A percentile compares a stretch with the other conserved stretches of the same genome.
Evolutionary conservation across 208 protist genomes (phyloP).

Genomic region (Angomonas ambiguus): DNA sequence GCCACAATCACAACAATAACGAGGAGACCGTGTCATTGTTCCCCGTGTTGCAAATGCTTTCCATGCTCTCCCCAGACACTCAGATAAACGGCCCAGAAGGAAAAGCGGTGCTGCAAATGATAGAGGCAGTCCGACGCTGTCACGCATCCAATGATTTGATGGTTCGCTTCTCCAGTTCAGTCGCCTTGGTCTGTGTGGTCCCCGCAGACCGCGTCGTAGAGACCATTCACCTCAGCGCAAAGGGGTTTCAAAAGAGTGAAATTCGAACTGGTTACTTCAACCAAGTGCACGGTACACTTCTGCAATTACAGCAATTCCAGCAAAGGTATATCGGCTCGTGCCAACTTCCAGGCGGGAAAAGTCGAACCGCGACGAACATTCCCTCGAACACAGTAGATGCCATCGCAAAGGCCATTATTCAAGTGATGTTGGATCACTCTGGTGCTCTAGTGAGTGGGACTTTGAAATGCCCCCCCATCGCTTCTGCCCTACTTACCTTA

Average conservation of each 20-base stretch:
- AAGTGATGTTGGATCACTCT: neutral
- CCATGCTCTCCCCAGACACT: constrained; percentile 83
- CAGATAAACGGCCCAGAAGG: constrained; percentile 23
- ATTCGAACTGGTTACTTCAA: constrained; percentile 30
- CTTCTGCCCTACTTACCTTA: constrained; percentile 42
- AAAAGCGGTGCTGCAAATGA: constrained; percentile 19
- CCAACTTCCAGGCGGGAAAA: constrained; percentile 24
- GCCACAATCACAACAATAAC: neutral
- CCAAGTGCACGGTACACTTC: constrained; percentile 62
- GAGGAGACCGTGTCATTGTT: constrained; percentile 60
- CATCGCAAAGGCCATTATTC: neutral
- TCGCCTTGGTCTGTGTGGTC: constrained; percentile 75
- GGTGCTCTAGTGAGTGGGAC: neutral
- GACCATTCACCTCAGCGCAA: neutral
- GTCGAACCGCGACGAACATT: neutral
- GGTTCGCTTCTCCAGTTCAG: constrained; percentile 70
- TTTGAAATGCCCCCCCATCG: constrained; percentile 43
- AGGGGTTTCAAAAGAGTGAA: constrained; percentile 6
- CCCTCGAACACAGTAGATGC: neutral
- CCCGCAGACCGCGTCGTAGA: constrained; percentile 17
- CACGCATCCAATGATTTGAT: constrained; percentile 60
- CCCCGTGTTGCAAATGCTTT: constrained; percentile 88
- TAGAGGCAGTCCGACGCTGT: constrained; percentile 53
- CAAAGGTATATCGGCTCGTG: constrained; percentile 54
- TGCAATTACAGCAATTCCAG: constrained; percentile 80